A percentile compares a stretch with the other conserved stretches of the same genome.
Evolutionary conservation across 176 grass and related monocot genomes (phyloP).

Genomic region (Pontederia paniculata): DNA sequence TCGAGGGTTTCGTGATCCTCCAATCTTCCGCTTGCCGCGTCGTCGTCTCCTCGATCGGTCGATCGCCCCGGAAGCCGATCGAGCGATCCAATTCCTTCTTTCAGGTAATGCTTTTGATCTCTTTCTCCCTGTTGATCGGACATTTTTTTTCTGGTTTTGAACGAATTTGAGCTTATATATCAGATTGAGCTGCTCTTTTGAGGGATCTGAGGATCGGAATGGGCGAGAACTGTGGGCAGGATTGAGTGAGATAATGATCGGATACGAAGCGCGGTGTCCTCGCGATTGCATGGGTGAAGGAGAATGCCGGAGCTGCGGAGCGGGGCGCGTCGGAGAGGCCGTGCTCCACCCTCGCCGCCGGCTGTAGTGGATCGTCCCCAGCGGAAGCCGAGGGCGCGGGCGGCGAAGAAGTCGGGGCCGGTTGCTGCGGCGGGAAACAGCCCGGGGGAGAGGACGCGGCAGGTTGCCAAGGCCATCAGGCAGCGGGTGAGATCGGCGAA

Average conservation of each 20-base stretch:
- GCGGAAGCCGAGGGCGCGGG: constrained; percentile 30
- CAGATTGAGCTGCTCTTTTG: neutral
- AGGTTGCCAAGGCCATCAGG: constrained; percentile 27
- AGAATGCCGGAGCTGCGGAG: constrained; percentile 24
- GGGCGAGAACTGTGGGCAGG: neutral
- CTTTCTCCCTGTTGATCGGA: too few relatives aligned
- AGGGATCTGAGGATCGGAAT: neutral
- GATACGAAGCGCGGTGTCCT: neutral
- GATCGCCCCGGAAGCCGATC: too few relatives aligned
- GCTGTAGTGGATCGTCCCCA: constrained; percentile 6
- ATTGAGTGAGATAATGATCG: constrained; percentile 17
- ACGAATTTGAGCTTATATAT: too few relatives aligned
- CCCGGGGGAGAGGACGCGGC: constrained; percentile 24
- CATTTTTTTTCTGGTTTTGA: too few relatives aligned
- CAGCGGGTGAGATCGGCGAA: constrained; percentile 2
- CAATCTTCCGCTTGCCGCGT: too few relatives aligned
- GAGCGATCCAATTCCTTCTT: too few relatives aligned
- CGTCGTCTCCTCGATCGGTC: too few relatives aligned
- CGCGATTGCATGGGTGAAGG: constrained; percentile 22
- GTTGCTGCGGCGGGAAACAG: constrained; percentile 6
- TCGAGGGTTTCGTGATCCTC: too few relatives aligned
- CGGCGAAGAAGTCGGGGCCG: constrained; percentile 6
- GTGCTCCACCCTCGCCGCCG: constrained; percentile 18
- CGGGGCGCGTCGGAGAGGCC: constrained; percentile 16
- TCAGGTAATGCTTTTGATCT: too few relatives aligned